These are phyloP conservation scores for Erythrophleum fordii DNA, from an alignment of 306 rosid species.

Conservation along the genomic window DNA sequence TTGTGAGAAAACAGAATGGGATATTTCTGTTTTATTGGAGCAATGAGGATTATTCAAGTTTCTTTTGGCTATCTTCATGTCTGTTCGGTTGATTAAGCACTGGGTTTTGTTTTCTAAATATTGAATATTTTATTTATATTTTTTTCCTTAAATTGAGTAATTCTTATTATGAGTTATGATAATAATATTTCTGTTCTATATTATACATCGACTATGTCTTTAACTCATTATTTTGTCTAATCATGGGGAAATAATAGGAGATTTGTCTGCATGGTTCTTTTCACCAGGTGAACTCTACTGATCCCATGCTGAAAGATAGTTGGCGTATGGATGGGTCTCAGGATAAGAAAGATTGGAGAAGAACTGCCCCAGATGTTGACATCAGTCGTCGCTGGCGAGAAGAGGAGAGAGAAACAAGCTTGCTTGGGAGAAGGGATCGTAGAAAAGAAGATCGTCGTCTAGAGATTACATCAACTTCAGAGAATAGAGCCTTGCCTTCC, in stretches of 20 bases:
- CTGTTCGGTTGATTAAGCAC: background rate
- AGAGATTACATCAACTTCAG: constrained; percentile 57
- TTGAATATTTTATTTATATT: background rate
- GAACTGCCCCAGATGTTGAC: constrained; percentile 59
- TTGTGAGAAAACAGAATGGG: background rate
- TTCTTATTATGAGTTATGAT: background rate
- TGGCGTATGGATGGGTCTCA: constrained; percentile 70
- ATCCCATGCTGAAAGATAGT: constrained; percentile 59
- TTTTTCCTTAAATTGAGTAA: background rate
- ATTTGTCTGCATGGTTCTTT: constrained; percentile 40
- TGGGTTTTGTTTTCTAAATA: background rate
- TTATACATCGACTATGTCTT: background rate
- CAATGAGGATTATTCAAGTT: background rate
- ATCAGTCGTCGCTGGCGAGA: constrained; percentile 76
- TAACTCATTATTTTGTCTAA: background rate
- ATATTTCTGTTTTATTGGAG: background rate
- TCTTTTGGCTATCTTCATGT: constrained; percentile 18
- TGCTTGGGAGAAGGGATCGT: constrained; percentile 74
- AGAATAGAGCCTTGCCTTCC: constrained; percentile 50
- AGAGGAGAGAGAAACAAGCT: constrained; percentile 80
- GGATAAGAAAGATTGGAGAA: constrained; percentile 77
- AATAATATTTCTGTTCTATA: background rate
- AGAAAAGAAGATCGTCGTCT: constrained; percentile 70
- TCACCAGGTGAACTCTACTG: constrained; percentile 58
- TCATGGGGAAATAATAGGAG: constrained; percentile 34